Evolutionary conservation across 2,329 filamentous ascomycete species (phyloP), one percentile per base, ranked within the genome.

Genomic region (Plectosphaerella cucumerina): DNA sequence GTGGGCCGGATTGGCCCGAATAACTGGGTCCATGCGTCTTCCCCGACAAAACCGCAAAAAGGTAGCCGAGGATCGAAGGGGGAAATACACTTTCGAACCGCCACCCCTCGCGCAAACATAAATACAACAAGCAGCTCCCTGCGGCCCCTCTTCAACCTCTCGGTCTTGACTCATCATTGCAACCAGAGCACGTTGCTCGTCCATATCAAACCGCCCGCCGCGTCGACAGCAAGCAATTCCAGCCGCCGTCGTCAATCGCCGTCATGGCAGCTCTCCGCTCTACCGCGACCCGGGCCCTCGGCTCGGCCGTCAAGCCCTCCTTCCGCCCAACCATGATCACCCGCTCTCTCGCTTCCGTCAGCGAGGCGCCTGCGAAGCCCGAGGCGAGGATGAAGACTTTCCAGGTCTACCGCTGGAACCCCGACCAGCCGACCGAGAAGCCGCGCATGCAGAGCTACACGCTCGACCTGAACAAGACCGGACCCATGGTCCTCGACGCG

Each of bases 391-490:
- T 89, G 76, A 97, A 97, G 86, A 91, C 88, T 48, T 99, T 99
- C 84, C 87, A 96, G 73, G 87, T 99, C 78, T 99, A 99, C 85
- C 85, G 94, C 70, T 99, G 94, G 94, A 96, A 95, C 70, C 94
- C 94, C 55, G 94, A 97, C 68, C 81, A 86, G 68, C 94, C 94
- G 53, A 84, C 85, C 65, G 86, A 89, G 73, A 99, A 99, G 85
- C 94, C 94, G 56, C 82, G 79, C 70, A 96, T 99, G 89, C 91
- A 99, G 80, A 84, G 82, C 60, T 99, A 97, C 77, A 89, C 89
- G 34, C 79, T 99, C 65, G 94, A 99, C 69, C 76, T 99, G 62
- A 97, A 97, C 81, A 97, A 97, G 87, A 99, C 94, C 41, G 94
- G 94, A 31, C 94, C 94, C 60, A 99, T 99, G 94, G 86, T 99